Conservation (phyloP, 2,329 filamentous ascomycete genomes). For the Diaporthe sp. region DNA sequence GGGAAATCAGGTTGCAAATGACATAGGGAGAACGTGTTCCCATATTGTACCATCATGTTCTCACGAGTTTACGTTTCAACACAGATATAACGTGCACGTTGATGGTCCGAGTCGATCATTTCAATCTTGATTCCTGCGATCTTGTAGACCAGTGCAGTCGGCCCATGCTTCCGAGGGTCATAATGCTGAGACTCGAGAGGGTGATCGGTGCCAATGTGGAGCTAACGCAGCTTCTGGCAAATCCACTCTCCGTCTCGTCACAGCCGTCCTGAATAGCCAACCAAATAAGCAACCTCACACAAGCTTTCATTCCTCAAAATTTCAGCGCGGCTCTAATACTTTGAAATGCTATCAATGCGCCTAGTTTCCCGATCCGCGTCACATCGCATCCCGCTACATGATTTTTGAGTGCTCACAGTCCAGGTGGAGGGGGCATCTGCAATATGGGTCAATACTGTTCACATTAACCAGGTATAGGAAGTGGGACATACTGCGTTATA, state of each 20-base stretch:
- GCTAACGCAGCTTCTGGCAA: not conserved
- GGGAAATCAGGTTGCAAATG: not conserved
- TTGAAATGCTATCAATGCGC: not conserved
- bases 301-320: conserved; percentile 1
- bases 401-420: conserved; percentile 55
- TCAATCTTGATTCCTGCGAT: not conserved
- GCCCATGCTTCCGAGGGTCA: not conserved
- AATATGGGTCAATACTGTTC: conserved; percentile 42
- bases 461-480: not conserved
- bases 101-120: not conserved
- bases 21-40: not conserved
- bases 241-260: not conserved
- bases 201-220: not conserved
- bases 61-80: not conserved
- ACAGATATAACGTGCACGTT: conserved; percentile 10
- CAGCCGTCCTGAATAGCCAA: conserved; percentile 6
- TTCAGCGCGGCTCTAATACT: conserved; percentile 2
- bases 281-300: not conserved
- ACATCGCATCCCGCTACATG: not conserved
- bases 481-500: conserved; percentile 74
- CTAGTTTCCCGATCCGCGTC: not conserved
- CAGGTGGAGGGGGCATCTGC: conserved; percentile 70
- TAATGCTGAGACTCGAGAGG: not conserved
- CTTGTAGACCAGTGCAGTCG: not conserved
- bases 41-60: not conserved